These are phyloP conservation scores for Colletotrichum tabaci DNA, from an alignment of 2,329 filamentous ascomycete species.

Conservation along the genomic window DNA sequence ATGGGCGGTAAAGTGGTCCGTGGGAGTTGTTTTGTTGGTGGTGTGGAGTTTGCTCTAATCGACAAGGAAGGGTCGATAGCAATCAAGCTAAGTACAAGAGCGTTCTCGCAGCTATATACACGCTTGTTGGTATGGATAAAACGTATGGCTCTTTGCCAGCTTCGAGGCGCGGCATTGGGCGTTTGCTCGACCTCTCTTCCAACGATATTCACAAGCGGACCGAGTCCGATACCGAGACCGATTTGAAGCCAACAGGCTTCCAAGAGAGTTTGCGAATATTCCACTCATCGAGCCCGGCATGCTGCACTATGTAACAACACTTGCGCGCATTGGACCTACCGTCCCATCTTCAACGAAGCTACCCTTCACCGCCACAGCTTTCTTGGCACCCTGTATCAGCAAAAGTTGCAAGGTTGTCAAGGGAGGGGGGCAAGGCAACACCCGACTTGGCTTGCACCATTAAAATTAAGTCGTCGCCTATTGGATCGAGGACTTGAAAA, in stretches of 20 bases:
- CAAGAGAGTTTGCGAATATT: neutral
- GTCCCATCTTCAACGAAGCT: no score
- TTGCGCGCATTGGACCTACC: no score
- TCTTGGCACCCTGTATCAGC: neutral
- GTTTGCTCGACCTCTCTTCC: neutral
- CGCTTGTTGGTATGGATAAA: neutral
- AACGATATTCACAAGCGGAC: neutral
- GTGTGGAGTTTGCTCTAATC: no score
- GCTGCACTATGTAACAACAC: no score
- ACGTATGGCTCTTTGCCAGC: neutral
- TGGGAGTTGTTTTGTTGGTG: no score
- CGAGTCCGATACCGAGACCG: neutral
- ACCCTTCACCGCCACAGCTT: neutral
- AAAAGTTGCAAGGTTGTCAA: neutral
- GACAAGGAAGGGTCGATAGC: no score
- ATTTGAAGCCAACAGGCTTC: neutral
- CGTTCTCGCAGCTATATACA: neutral
- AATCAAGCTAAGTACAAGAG: neutral
- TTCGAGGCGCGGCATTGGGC: neutral
- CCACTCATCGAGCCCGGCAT: accelerated
- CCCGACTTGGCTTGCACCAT: neutral
- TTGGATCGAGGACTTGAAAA: neutral
- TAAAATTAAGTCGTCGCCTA: neutral
- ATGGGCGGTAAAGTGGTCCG: no score
- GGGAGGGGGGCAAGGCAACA: neutral